A percentile compares a stretch with the other conserved stretches of the same genome.
phyloP scores from a whole-genome alignment of 192 early-diverging fungal species.

The Coemansia sp. region DNA sequence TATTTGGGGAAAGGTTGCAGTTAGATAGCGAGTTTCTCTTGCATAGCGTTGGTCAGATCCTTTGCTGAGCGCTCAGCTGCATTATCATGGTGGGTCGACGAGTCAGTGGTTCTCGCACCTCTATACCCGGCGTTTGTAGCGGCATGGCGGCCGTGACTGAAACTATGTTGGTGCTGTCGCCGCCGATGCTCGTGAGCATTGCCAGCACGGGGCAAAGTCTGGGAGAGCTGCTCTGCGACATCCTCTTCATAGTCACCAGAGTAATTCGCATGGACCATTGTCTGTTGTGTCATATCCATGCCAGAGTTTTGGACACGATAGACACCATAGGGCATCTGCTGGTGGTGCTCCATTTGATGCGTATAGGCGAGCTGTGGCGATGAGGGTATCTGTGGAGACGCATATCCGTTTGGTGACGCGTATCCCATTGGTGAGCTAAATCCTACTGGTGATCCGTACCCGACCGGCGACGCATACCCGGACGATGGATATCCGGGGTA shows the following conservation, averaged over 20 bases:
- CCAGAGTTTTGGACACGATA: neutral
- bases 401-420: conserved; percentile 21
- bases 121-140: conserved; percentile 13
- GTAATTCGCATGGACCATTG: neutral
- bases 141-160: neutral
- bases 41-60: conserved; percentile 29
- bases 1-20: neutral
- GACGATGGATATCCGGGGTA: conserved; percentile 22
- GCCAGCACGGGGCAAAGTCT: neutral
- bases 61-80: conserved; percentile 1
- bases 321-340: neutral
- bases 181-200: neutral
- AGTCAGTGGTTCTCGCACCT: neutral
- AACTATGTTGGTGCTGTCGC: conserved; percentile 1
- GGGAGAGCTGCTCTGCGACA: neutral
- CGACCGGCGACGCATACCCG: conserved; percentile 16
- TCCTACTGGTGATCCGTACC: conserved; percentile 20
- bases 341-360: conserved; percentile 1
- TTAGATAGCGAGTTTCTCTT: conserved; percentile 38
- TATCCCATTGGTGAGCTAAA: conserved; percentile 25
- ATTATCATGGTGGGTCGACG: neutral
- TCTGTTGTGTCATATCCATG: neutral
- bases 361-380: conserved; percentile 33
- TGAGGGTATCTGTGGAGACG: conserved; percentile 16
- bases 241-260: neutral